These are phyloP conservation scores for Ascochyta fabae DNA, from an alignment of 2,329 filamentous ascomycete genomes.

Conservation along the genomic window DNA sequence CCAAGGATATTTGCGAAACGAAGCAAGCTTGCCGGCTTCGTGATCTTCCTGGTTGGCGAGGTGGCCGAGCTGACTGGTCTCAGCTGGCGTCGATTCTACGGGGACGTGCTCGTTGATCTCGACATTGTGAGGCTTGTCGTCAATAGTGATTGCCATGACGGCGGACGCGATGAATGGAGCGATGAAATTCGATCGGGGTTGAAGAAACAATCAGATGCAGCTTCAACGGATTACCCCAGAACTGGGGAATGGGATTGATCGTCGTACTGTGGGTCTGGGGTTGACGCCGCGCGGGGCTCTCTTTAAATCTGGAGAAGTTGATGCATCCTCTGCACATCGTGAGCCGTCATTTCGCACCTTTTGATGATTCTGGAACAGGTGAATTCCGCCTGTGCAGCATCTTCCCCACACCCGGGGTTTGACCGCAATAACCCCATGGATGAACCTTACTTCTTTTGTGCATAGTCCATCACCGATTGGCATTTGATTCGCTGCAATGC, in stretches of 20 bases:
- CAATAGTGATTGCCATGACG: no score
- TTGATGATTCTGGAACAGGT: not conserved
- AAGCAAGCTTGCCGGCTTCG: no score
- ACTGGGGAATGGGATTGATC: no score
- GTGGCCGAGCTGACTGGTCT: no score
- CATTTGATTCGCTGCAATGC: conserved; percentile 1
- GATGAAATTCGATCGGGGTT: not conserved
- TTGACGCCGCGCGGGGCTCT: not conserved
- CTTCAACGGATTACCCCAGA: not conserved
- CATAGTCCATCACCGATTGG: not conserved
- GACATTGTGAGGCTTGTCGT: no score
- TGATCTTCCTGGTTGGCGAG: no score
- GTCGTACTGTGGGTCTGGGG: not conserved
- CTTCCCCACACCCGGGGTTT: not conserved
- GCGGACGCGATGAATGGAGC: not conserved
- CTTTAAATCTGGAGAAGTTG: conserved; percentile 3
- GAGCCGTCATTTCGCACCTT: not conserved
- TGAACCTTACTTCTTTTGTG: not conserved
- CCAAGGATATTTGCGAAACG: no score
- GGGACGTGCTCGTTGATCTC: no score
- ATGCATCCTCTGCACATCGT: not conserved
- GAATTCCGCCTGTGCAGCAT: no score
- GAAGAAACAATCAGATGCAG: not conserved
- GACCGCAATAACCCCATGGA: not conserved
- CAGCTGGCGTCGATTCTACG: no score